These are phyloP conservation scores for Sindora glabra DNA, from an alignment of 306 rosid genomes.

Conservation along the genomic window DNA sequence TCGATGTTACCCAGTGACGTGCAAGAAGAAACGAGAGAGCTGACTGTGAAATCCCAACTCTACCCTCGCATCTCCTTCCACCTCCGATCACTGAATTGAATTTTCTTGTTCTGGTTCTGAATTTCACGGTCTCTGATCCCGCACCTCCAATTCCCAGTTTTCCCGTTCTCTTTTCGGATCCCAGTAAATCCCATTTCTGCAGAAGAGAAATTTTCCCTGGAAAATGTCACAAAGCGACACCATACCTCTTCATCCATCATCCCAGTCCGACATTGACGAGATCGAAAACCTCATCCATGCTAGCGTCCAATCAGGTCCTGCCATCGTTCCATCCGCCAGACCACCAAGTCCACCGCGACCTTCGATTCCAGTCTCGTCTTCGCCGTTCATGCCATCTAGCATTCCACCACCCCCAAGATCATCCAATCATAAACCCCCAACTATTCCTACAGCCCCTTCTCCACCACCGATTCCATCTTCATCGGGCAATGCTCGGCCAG, in stretches of 20 bases:
- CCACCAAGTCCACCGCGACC: slow-evolving; percentile 83
- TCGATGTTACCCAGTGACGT: too few relatives aligned
- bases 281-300: slow-evolving; percentile 90
- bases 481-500: slow-evolving; percentile 17
- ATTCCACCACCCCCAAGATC: slow-evolving; percentile 18
- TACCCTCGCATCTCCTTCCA: too few relatives aligned
- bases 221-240: slow-evolving; percentile 88
- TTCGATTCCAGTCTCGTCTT: slow-evolving; percentile 72
- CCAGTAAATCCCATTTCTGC: slow-evolving; percentile 5
- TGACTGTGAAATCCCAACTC: not conserved
- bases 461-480: slow-evolving; percentile 22
- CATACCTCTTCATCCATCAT: slow-evolving; percentile 78
- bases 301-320: slow-evolving; percentile 47
- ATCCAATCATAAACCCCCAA: slow-evolving; percentile 21
- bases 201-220: not conserved
- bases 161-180: not conserved
- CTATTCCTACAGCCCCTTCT: slow-evolving; percentile 29
- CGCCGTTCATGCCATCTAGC: slow-evolving; percentile 31
- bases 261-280: slow-evolving; percentile 98
- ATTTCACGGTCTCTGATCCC: not conserved
- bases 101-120: not conserved
- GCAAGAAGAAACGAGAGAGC: too few relatives aligned
- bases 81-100: too few relatives aligned
- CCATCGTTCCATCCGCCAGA: slow-evolving; percentile 63
- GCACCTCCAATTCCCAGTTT: not conserved